Conservation (phyloP, 2,329 filamentous ascomycete species). For the Epichloe baconii region DNA sequence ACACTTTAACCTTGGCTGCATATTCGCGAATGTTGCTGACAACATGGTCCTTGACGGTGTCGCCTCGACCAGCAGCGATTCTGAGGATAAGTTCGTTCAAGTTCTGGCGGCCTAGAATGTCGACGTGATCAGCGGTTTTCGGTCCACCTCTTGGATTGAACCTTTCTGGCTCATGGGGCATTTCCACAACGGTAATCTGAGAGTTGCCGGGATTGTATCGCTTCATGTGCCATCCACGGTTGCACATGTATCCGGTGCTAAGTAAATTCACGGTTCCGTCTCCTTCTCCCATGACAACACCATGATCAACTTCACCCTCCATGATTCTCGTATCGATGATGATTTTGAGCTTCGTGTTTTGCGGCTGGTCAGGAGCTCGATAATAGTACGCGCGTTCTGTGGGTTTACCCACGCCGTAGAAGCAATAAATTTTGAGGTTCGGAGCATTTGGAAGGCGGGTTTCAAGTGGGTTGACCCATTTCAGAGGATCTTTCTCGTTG, state of each 20-base stretch:
- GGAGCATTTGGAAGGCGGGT: conserved; percentile 77
- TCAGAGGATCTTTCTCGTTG: conserved; percentile 62
- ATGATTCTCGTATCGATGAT: conserved; percentile 57
- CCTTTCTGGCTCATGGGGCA: conserved; percentile 89
- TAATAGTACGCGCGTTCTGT: conserved; percentile 93
- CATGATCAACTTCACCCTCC: conserved; percentile 57
- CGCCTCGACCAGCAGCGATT: conserved; percentile 74
- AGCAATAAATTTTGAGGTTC: conserved; percentile 88
- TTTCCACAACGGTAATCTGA: conserved; percentile 78
- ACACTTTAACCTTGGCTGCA: conserved; percentile 70
- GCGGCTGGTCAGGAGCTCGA: conserved; percentile 50
- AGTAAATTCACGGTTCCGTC: conserved; percentile 94
- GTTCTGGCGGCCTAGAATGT: conserved; percentile 79
- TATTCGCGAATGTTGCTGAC: conserved; percentile 75
- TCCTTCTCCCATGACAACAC: conserved; percentile 90
- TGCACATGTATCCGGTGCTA: conserved; percentile 92
- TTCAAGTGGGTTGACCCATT: conserved; percentile 94
- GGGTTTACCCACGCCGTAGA: conserved; percentile 89
- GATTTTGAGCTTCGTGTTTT: conserved; percentile 55
- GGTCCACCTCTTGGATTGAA: conserved; percentile 70
- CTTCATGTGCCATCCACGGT: conserved; percentile 85
- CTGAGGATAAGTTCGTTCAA: conserved; percentile 83
- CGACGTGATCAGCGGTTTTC: conserved; percentile 79
- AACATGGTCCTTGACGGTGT: conserved; percentile 63
- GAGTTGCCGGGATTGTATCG: conserved; percentile 81